Evolutionary conservation across 106 monocot genomes (phyloP).

Genomic region (Hemerocallis citrina): DNA sequence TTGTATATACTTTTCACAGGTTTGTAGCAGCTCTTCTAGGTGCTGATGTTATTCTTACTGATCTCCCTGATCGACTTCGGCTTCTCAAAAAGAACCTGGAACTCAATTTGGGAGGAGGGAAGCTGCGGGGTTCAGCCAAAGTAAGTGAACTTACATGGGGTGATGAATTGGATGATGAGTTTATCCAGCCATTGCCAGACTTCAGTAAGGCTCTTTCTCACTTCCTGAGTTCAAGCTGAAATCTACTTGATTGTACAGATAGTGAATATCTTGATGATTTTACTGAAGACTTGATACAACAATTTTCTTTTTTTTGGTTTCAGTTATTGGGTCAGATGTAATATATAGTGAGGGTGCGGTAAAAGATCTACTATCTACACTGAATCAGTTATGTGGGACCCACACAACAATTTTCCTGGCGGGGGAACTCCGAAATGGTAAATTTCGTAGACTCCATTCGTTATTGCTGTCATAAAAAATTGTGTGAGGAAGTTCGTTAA

Average conservation of each 20-base stretch:
- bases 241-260: no score
- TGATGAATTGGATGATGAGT: conserved; percentile 49
- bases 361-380: conserved; percentile 50
- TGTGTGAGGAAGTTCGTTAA: no score
- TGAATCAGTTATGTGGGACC: conserved; percentile 45
- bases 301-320: not conserved
- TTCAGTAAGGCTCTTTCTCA: conserved; percentile 25
- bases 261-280: not conserved
- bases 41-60: conserved; percentile 79
- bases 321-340: conserved; percentile 90
- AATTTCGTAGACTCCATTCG: not conserved
- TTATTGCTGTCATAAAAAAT: no score
- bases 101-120: conserved; percentile 31
- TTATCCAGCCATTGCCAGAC: conserved; percentile 45
- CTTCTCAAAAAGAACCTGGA: conserved; percentile 78
- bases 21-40: conserved; percentile 74
- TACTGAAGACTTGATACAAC: no score
- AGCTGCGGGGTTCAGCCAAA: conserved; percentile 38
- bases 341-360: conserved; percentile 85
- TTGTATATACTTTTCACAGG: conserved; percentile 23
- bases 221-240: no score
- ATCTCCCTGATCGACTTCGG: conserved; percentile 75
- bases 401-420: conserved; percentile 79
- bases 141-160: conserved; percentile 90
- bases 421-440: conserved; percentile 85